These are phyloP conservation scores for Hypoxylon sp. DNA, from an alignment of 2,329 filamentous ascomycete genomes.

Conservation along the genomic window DNA sequence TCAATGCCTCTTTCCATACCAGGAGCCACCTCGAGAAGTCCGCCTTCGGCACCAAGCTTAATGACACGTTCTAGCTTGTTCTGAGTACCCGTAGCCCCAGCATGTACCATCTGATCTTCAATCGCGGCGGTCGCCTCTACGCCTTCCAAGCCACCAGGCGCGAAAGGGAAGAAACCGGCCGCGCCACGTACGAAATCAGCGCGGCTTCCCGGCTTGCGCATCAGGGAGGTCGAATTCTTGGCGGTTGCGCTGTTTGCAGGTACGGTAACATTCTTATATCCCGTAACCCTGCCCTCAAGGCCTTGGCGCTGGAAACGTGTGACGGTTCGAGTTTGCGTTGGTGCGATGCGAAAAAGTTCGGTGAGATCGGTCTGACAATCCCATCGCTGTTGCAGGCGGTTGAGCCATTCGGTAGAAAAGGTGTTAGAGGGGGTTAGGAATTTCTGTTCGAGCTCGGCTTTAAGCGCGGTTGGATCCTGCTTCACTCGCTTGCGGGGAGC, in stretches of 20 bases:
- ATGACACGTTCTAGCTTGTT: slow-evolving; percentile 87
- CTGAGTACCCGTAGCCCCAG: slow-evolving; percentile 60
- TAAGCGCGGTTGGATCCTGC: slow-evolving; percentile 74
- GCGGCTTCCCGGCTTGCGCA: slow-evolving; percentile 86
- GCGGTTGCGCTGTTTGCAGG: slow-evolving; percentile 90
- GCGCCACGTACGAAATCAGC: slow-evolving; percentile 94
- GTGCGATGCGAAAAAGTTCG: slow-evolving; percentile 88
- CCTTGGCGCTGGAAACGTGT: slow-evolving; percentile 93
- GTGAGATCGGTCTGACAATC: slow-evolving; percentile 83
- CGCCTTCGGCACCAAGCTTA: slow-evolving; percentile 81
- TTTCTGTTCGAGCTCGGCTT: slow-evolving; percentile 79
- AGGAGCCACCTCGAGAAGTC: slow-evolving; percentile 84
- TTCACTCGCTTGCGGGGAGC: slow-evolving; percentile 60
- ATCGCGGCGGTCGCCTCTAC: slow-evolving; percentile 88
- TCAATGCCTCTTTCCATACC: slow-evolving; percentile 85
- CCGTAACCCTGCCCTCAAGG: slow-evolving; percentile 90
- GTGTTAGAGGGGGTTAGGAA: slow-evolving; percentile 84
- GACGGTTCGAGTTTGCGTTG: slow-evolving; percentile 94
- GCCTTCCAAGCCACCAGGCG: slow-evolving; percentile 88
- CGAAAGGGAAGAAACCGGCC: slow-evolving; percentile 94
- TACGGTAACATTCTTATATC: slow-evolving; percentile 94
- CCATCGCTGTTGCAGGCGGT: slow-evolving; percentile 90
- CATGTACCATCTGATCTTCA: slow-evolving; percentile 79
- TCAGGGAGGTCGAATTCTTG: slow-evolving; percentile 93
- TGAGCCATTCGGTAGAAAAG: slow-evolving; percentile 90